Evolutionary conservation across 1,284 basidiomycete genomes (phyloP).

Genomic region (Cystobasidium slooffiae): DNA sequence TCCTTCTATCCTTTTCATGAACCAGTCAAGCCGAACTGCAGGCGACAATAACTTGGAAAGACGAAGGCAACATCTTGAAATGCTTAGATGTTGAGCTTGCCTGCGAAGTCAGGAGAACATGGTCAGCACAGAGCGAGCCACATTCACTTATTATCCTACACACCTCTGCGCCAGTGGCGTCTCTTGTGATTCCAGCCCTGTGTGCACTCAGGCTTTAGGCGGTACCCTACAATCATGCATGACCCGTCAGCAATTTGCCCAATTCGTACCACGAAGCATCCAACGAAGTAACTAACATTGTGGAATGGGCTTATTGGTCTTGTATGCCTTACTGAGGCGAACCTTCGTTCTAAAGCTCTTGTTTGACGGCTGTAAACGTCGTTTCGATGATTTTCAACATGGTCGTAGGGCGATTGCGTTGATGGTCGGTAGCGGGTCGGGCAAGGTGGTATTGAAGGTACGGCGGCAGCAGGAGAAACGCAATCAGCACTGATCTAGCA

Average conservation of each 20-base stretch:
- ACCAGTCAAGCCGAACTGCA: no score
- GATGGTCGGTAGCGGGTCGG: neutral
- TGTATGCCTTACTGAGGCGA: slow-evolving; percentile 91
- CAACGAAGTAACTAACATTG: slow-evolving; percentile 25
- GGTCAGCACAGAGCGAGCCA: no score
- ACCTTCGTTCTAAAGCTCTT: slow-evolving; percentile 96
- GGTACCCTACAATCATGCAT: slow-evolving; percentile 25
- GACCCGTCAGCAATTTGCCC: neutral
- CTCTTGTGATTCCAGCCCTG: slow-evolving; percentile 54
- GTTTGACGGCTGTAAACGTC: slow-evolving; percentile 75
- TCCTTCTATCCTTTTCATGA: no score
- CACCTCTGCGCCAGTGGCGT: slow-evolving; percentile 53
- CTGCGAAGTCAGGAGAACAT: no score
- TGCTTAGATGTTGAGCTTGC: slow-evolving; percentile 49
- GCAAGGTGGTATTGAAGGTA: no score
- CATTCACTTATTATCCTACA: no score
- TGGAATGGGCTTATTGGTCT: slow-evolving; percentile 72
- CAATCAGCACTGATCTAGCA: slow-evolving; percentile 16
- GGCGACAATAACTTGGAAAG: no score
- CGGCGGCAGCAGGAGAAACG: neutral
- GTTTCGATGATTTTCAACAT: neutral
- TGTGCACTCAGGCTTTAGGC: slow-evolving; percentile 50
- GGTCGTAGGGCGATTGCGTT: neutral
- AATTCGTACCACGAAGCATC: neutral
- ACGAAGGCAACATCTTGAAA: neutral